Evolutionary conservation across 78 protist species (phyloP), one percentile per base, ranked within the genome.

Genomic region (Anaeramoeba ignava): DNA sequence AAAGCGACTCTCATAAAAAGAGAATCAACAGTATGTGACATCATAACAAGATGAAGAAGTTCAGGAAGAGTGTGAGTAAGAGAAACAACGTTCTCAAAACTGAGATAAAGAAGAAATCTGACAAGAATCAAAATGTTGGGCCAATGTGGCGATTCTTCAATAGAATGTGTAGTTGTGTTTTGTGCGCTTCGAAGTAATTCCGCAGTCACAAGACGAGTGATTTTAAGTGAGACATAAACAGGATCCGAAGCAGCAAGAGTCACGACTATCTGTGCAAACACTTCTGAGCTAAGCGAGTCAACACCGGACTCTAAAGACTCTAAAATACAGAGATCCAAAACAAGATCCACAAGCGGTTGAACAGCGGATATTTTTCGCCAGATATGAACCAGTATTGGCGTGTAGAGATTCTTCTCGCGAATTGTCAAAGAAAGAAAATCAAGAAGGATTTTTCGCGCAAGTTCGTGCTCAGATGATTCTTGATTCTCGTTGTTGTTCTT

Each of bases 331-430:
- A 81, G 80, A 73, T 85, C 81, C 34, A 90, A 41, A 27, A 83
- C 90, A 0, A 78, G 2, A 42, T 38, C 40, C 33, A 82, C 39
- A 2, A 87, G 41, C 34, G 80, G 41, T 12, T 40, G 40, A 39
- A 83, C 86, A 31, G 42, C 38, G 37, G 84, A 89, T 33, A 90
- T 40, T n/a, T 86, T 81, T 80, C 33, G 37, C 92, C 92, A 90
- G 36, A 90, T 82, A 84, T 88, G 85, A 0, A 86, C 41, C 17
- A 84, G 84, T 33, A 90, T 41, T 17, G 87, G 3, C 1, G 92
- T 81, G 54, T 90, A 86, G 86, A 90, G 68, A 37, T 68, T 37
- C 3, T 34, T 1, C 40, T 90, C 91, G n/a, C n/a, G n/a, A n/a
- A n/a, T n/a, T n/a, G n/a, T n/a, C n/a, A n/a, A n/a, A n/a, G n/a